Evolutionary conservation across 805 yeast genomes (phyloP).

Genomic region (Candida suzukii): DNA sequence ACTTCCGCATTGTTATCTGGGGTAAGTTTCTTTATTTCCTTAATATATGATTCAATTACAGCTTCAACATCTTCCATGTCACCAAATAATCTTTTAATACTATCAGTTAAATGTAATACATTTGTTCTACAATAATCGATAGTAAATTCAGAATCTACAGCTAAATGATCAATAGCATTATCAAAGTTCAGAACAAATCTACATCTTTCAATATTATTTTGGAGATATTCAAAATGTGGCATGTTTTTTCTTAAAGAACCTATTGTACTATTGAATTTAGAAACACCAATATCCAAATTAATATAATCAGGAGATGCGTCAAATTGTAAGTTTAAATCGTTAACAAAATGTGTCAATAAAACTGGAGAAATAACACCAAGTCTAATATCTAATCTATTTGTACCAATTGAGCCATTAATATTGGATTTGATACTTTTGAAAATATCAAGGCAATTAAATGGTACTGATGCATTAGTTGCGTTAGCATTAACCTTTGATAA

Average conservation of each 20-base stretch:
- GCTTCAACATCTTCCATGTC: not conserved
- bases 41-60: not conserved
- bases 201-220: slow-evolving; percentile 3
- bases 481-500: too few relatives aligned
- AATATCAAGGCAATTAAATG: not conserved
- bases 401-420: slow-evolving; percentile 3
- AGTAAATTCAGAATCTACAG: slow-evolving; percentile 1
- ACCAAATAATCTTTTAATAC: not conserved
- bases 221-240: slow-evolving; percentile 1
- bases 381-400: slow-evolving; percentile 6
- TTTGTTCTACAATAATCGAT: slow-evolving; percentile 3
- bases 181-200: not conserved
- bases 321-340: slow-evolving; percentile 20
- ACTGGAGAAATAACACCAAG: slow-evolving; percentile 11
- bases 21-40: not conserved
- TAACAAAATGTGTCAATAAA: slow-evolving; percentile 23
- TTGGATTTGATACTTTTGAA: slow-evolving; percentile 1
- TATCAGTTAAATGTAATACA: slow-evolving; percentile 2
- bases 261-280: not conserved
- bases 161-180: not conserved
- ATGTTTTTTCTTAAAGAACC: not conserved
- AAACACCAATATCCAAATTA: too few relatives aligned
- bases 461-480: too few relatives aligned
- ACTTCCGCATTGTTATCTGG: not conserved
- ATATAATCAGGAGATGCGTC: slow-evolving; percentile 22